Conservation (phyloP, 768 basidiomycete species). For the Nevesoporus exiguus region DNA sequence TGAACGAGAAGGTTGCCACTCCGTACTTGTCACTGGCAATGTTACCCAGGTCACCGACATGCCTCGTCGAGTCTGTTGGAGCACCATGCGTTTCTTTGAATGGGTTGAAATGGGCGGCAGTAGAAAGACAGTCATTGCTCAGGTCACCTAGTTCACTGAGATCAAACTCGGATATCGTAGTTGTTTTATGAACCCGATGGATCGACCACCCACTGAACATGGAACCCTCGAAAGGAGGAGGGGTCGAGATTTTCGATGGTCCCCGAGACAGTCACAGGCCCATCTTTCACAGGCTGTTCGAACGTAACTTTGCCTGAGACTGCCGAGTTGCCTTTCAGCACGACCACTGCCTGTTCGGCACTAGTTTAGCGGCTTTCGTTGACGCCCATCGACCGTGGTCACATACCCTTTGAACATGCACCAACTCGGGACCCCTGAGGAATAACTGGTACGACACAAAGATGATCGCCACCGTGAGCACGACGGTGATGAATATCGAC, state of each 20-base stretch:
- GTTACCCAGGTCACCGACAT: constrained; percentile 79
- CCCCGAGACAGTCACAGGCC: constrained; percentile 60
- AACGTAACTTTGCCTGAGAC: constrained; percentile 68
- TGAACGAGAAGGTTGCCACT: constrained; percentile 52
- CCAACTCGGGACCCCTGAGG: constrained; percentile 15
- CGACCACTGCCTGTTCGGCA: constrained; percentile 47
- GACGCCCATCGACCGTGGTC: background rate
- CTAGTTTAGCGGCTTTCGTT: background rate
- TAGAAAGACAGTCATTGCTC: constrained; percentile 59
- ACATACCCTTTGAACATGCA: constrained; percentile 22
- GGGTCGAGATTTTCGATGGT: constrained; percentile 58
- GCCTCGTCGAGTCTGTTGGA: constrained; percentile 49
- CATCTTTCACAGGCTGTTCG: constrained; percentile 46
- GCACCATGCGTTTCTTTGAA: constrained; percentile 63
- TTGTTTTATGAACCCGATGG: constrained; percentile 20
- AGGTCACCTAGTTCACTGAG: constrained; percentile 52
- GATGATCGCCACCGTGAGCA: constrained; percentile 9
- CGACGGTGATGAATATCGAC: constrained; percentile 12
- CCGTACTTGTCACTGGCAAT: constrained; percentile 60
- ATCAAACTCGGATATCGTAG: background rate
- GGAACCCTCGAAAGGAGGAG: constrained; percentile 65
- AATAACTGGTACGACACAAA: constrained; percentile 23
- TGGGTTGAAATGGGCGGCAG: constrained; percentile 80
- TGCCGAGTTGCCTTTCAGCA: constrained; percentile 57
- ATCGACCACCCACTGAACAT: constrained; percentile 61